These are phyloP conservation scores for Phaseolus lunatus DNA, from an alignment of 306 rosid genomes.

Conservation along the genomic window DNA sequence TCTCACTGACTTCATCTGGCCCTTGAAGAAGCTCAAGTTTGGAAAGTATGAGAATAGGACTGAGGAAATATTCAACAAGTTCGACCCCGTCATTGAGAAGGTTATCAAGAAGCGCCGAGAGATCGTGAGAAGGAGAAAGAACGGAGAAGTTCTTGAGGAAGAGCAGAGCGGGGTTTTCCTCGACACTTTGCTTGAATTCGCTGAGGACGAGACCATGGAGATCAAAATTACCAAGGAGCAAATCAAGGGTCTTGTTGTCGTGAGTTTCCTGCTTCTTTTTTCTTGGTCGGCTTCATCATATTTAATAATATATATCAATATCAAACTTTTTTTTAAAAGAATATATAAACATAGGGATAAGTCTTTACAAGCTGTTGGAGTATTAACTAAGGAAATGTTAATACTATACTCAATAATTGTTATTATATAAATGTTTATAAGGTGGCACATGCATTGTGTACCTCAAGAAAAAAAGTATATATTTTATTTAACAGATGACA, in stretches of 20 bases:
- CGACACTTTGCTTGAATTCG: conserved; percentile 49
- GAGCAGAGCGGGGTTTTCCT: conserved; percentile 46
- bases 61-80: conserved; percentile 39
- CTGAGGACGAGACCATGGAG: conserved; percentile 51
- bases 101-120: conserved; percentile 51
- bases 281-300: background rate
- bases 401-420: background rate
- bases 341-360: too few species aligned
- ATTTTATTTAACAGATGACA: background rate
- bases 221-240: conserved; percentile 53
- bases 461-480: background rate
- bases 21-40: conserved; percentile 45
- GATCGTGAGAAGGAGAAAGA: conserved; percentile 35
- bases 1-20: conserved; percentile 50
- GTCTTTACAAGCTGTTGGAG: background rate
- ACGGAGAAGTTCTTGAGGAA: conserved; percentile 19
- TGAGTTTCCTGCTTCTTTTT: background rate
- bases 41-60: conserved; percentile 51
- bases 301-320: too few species aligned
- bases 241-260: conserved; percentile 55
- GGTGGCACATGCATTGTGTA: background rate
- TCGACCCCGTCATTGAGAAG: conserved; percentile 53
- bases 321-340: too few species aligned
- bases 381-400: background rate
- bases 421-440: background rate